Percentiles rank a stretch among this genome's conserved stretches.
Evolutionary conservation across 306 rosid genomes (phyloP).

Genomic region (Calophaca sinica): DNA sequence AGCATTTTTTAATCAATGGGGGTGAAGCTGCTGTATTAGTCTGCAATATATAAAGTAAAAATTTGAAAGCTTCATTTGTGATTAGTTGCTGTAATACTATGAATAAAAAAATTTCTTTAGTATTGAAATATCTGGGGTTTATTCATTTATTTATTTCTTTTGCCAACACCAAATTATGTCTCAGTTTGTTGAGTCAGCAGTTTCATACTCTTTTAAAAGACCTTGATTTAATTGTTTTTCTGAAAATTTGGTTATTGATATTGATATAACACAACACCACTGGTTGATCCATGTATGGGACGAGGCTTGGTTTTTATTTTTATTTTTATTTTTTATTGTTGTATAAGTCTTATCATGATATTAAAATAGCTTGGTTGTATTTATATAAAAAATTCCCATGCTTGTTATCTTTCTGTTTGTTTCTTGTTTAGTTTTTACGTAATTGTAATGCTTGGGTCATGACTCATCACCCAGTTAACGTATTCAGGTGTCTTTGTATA

Average conservation of each 20-base stretch:
- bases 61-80: too few species aligned
- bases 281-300: background rate
- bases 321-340: background rate
- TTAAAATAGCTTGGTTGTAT: background rate
- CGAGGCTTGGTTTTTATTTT: background rate
- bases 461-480: slow-evolving; percentile 6
- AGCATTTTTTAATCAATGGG: too few species aligned
- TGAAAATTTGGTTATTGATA: background rate
- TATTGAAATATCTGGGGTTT: too few species aligned
- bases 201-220: slow-evolving; percentile 14
- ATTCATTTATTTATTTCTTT: background rate
- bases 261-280: background rate
- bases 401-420: background rate
- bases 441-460: background rate
- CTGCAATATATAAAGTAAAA: too few species aligned
- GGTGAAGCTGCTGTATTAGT: too few species aligned
- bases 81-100: too few species aligned
- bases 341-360: slow-evolving; percentile 4
- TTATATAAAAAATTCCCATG: background rate
- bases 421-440: slow-evolving; percentile 5
- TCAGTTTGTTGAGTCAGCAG: background rate
- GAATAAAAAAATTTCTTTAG: too few species aligned
- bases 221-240: background rate
- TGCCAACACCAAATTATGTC: background rate
- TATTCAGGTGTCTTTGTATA: background rate